phyloP scores from a whole-genome alignment of 202 grass and related monocot species.

The Dendrocalamus latiflorus region DNA sequence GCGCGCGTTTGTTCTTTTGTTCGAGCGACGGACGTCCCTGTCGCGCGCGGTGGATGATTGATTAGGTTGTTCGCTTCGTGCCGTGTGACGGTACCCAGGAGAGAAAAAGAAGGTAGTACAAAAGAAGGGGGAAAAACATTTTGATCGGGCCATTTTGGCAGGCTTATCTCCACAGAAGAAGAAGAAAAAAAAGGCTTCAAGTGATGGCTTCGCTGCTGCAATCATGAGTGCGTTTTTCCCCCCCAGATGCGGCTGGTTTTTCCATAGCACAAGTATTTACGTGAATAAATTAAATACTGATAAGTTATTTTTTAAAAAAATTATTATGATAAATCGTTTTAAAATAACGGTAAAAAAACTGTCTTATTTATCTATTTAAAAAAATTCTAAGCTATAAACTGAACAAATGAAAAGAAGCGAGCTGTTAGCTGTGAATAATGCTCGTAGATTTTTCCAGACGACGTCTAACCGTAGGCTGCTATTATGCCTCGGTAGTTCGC shows the following conservation, averaged over 20 bases:
- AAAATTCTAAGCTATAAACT: too few relatives aligned
- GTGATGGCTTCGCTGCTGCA: conserved; percentile 19
- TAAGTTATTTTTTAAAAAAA: too few relatives aligned
- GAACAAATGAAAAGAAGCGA: too few relatives aligned
- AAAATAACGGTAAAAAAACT: too few relatives aligned
- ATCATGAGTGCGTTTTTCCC: too few relatives aligned
- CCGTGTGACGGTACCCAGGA: neutral
- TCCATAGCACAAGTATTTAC: too few relatives aligned
- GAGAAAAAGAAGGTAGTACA: neutral
- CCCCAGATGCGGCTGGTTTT: too few relatives aligned
- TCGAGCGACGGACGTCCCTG: conserved; percentile 18
- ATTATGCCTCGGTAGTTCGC: neutral
- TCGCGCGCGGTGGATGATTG: too few relatives aligned
- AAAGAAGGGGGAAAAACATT: neutral
- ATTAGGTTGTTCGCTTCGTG: neutral
- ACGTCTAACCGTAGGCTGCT: neutral
- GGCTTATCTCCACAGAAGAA: conserved; percentile 34
- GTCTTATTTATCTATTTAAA: too few relatives aligned
- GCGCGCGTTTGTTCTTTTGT: neutral
- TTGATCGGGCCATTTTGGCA: conserved; percentile 4
- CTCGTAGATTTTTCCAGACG: neutral
- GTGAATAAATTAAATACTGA: too few relatives aligned
- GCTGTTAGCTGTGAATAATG: conserved; percentile 35
- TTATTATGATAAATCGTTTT: too few relatives aligned
- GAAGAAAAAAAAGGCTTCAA: too few relatives aligned